Evolutionary conservation across 345 rosid species (phyloP).

Genomic region (Salix koriyanagi): DNA sequence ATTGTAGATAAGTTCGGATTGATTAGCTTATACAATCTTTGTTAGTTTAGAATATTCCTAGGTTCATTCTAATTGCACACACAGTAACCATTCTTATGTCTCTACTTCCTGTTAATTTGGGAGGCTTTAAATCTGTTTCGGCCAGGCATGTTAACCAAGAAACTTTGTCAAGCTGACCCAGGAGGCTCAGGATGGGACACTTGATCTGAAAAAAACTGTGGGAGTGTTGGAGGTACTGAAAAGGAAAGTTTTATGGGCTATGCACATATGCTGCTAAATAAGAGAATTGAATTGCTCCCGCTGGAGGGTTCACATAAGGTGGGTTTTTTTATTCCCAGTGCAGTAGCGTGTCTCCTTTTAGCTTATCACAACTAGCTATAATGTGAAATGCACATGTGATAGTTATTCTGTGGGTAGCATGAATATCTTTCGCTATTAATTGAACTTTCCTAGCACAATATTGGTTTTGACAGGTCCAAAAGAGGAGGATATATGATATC

Average conservation of each 20-base stretch:
- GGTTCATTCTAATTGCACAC: background rate
- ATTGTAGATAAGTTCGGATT: constrained; percentile 8
- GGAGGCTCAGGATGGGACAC: constrained; percentile 71
- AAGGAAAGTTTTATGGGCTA: background rate
- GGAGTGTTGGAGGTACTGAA: constrained; percentile 59
- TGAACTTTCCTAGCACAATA: background rate
- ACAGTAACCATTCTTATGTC: background rate
- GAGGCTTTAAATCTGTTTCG: constrained; percentile 2
- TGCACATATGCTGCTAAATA: background rate
- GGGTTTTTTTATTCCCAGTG: background rate
- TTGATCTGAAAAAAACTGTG: constrained; percentile 65
- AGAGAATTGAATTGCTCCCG: background rate
- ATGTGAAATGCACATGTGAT: background rate
- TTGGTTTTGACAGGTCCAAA: constrained; percentile 54
- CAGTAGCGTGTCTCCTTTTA: background rate
- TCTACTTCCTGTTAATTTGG: background rate
- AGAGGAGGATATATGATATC: constrained; percentile 83
- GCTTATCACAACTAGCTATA: background rate
- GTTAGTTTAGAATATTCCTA: background rate
- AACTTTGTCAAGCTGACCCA: constrained; percentile 63
- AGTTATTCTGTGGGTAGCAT: no score
- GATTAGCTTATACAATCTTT: background rate
- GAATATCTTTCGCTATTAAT: background rate
- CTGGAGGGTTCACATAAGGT: background rate
- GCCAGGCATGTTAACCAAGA: constrained; percentile 63